Percentiles rank a stretch among this genome's conserved stretches.
Conservation (phyloP, 441 rosid species). For the Geranium incanum region DNA sequence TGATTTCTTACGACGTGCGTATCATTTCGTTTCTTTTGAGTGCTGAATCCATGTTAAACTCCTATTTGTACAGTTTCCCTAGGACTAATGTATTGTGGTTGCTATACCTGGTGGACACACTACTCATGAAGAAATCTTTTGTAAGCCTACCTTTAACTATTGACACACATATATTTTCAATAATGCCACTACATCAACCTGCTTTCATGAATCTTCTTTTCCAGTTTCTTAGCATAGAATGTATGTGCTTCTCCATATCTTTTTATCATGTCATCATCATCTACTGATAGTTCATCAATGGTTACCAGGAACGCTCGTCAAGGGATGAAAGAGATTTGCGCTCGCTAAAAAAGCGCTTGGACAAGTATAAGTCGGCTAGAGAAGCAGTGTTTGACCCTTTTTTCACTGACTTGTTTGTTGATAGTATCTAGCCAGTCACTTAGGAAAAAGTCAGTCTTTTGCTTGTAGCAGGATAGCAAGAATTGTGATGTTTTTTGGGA, state of each 20-base stretch:
- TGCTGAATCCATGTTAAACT: slow-evolving; percentile 1
- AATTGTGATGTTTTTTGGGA: background rate
- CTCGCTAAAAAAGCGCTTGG: slow-evolving; percentile 65
- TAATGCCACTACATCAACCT: background rate
- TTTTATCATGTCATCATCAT: background rate
- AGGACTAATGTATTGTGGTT: slow-evolving; percentile 92
- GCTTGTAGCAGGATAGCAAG: background rate
- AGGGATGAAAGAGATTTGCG: slow-evolving; percentile 60
- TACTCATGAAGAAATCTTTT: slow-evolving; percentile 76
- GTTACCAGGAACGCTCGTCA: slow-evolving; percentile 47
- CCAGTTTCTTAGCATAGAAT: background rate
- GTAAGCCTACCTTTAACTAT: slow-evolving; percentile 41
- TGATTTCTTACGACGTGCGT: background rate
- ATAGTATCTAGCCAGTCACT: background rate
- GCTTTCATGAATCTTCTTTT: background rate
- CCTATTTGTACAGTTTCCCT: slow-evolving; percentile 53
- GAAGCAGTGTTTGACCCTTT: slow-evolving; percentile 66
- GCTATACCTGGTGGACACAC: slow-evolving; percentile 69
- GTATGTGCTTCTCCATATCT: background rate
- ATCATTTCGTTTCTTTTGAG: background rate
- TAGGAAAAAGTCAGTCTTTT: background rate
- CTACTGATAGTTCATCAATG: background rate
- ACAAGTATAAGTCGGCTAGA: slow-evolving; percentile 58
- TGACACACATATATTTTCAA: background rate
- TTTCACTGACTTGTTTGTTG: slow-evolving; percentile 46